Base-by-base conservation (phyloP, 495 filamentous ascomycete species). In the Cercophora samala region DNA sequence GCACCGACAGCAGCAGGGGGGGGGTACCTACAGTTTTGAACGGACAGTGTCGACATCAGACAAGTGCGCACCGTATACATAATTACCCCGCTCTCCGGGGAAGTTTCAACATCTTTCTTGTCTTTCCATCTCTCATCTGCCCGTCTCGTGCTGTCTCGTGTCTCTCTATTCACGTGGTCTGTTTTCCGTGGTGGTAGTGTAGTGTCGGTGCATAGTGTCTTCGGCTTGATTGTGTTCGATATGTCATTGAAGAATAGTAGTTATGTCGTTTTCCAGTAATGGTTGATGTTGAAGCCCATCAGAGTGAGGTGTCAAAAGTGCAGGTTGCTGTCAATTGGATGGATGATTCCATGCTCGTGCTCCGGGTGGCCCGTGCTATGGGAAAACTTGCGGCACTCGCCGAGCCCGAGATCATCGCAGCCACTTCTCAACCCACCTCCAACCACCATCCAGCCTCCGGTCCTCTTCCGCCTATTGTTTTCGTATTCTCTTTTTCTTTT, bases 351-450 rank as follows among this genome's bases (percentile, higher is more conserved):
- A n/a, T n/a, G n/a, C n/a, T n/a, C n/a, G n/a, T n/a, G n/a, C 8
- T 29, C 1, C 26, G 8, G 3, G 8, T 26, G 4, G 58, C 19
- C 22, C 23, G 58, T 60, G 22, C 58, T 9, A 29, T 60, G 23
- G 11, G 22, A 60, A 25, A 25, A 9, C n/a, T n/a, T 25, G 26
- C 58, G 58, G 58, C 22, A 60, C 24, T 60, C 58, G 58, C 58
- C 58, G 58, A 60, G 58, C 58, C 58, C 58, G 58, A 60, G 26
- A 58, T 60, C 17, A 25, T 60, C 26, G 24, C 58, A 60, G 24
- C 58, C 58, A 23, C 24, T 25, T 60, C 58, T 60, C 19, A 60
- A 60, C 58, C 11, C 23, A 22, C 56, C 17, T 13, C 17, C 24
- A 23, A 60, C 58, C 58, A 25, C 58, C 58, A 25, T 6, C 24